Percentiles rank a stretch among this genome's conserved stretches.
Conservation (phyloP, 495 filamentous ascomycete genomes). For the Aspergillus ostianus region DNA sequence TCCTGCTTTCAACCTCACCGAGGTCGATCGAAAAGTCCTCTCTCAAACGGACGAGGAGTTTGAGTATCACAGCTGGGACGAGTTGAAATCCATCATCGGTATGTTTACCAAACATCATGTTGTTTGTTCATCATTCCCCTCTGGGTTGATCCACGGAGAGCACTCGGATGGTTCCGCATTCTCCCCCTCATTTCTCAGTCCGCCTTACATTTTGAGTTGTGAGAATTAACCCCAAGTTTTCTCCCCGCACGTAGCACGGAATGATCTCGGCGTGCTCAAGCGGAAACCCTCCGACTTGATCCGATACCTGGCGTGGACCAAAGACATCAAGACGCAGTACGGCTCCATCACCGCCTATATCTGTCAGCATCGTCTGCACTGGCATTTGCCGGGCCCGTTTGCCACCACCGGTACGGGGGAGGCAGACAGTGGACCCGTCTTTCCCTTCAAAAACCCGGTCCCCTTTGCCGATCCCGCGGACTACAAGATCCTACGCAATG, state of each 20-base stretch:
- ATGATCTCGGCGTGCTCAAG: slow-evolving; percentile 73
- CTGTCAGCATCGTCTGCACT: slow-evolving; percentile 67
- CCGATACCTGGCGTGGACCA: slow-evolving; percentile 80
- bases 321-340: slow-evolving; percentile 65
- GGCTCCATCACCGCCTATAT: slow-evolving; percentile 78
- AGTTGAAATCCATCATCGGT: slow-evolving; percentile 67
- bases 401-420: slow-evolving; percentile 13
- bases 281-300: slow-evolving; percentile 79
- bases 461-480: slow-evolving; percentile 70
- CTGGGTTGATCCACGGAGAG: slow-evolving; percentile 2
- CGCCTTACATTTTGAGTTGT: background rate
- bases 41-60: slow-evolving; percentile 71
- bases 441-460: slow-evolving; percentile 40
- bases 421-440: slow-evolving; percentile 24
- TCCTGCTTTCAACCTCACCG: slow-evolving; percentile 61
- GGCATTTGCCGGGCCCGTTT: slow-evolving; percentile 46
- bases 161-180: background rate
- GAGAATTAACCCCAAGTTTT: slow-evolving; percentile 5
- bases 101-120: slow-evolving; percentile 13
- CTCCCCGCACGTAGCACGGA: slow-evolving; percentile 48
- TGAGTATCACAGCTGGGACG: slow-evolving; percentile 64
- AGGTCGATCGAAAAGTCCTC: slow-evolving; percentile 62
- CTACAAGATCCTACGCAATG: slow-evolving; percentile 76
- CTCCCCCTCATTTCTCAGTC: slow-evolving; percentile 16
- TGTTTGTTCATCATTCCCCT: slow-evolving; percentile 10